phyloP scores from a whole-genome alignment of 768 basidiomycete species.

The Psilocybe azurescens region DNA sequence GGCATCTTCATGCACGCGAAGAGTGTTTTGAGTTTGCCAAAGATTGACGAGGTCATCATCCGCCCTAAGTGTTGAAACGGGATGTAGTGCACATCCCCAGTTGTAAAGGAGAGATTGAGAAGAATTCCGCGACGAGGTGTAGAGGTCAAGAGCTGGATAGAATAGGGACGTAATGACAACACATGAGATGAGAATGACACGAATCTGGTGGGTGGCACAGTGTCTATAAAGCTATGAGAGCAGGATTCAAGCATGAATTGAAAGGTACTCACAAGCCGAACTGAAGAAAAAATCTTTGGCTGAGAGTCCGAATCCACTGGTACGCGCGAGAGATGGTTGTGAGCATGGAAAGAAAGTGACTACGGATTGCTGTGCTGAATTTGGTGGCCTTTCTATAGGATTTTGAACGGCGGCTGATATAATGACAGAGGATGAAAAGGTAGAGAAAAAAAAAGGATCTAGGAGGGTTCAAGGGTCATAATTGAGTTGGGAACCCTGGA shows the following conservation, averaged over 20 bases:
- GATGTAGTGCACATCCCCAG: constrained; percentile 48
- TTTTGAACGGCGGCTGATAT: not conserved
- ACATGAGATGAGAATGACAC: constrained; percentile 85
- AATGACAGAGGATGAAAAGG: not conserved
- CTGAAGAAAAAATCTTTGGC: constrained; percentile 63
- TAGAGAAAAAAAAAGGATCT: not conserved
- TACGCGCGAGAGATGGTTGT: constrained; percentile 25
- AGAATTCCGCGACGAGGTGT: constrained; percentile 74
- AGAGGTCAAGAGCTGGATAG: constrained; percentile 88
- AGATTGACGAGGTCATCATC: constrained; percentile 72
- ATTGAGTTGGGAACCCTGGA: constrained; percentile 1
- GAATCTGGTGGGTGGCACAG: constrained; percentile 89
- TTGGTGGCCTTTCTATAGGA: constrained; percentile 3
- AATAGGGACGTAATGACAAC: constrained; percentile 90
- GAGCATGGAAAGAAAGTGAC: constrained; percentile 8
- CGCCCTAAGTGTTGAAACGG: constrained; percentile 55
- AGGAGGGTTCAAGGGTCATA: constrained; percentile 2
- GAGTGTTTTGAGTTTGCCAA: constrained; percentile 68
- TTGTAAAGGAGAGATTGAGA: constrained; percentile 66
- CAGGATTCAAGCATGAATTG: not conserved
- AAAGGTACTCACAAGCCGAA: constrained; percentile 75
- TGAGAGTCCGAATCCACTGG: constrained; percentile 45
- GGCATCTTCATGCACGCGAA: constrained; percentile 73
- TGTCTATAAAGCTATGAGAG: constrained; percentile 53
- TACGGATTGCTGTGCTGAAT: not conserved